Evolutionary conservation across 306 rosid genomes (phyloP), one percentile per base, ranked within the genome.

Genomic region (Inga laurina): DNA sequence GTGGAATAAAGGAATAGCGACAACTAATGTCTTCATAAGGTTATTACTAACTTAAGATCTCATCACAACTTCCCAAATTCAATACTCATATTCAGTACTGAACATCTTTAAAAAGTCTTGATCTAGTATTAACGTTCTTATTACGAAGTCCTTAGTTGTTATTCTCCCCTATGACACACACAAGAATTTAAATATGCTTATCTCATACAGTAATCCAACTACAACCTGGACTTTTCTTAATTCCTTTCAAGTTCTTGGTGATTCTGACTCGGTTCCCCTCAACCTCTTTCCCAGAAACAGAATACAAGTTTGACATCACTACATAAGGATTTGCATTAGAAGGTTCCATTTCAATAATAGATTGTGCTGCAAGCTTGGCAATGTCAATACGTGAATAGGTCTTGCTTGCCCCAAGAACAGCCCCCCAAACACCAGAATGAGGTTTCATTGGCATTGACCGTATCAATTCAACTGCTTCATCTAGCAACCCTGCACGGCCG

Each of bases 361-460:
- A 84, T 56, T 84, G 86, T 76, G 90, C 90, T 15, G 98, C 98
- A 76, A 93, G 90, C 85, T 89, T 64, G 18, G 98, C 97, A 81
- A 93, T 87, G 84, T 93, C 97, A 37, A 88, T 90, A 77, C 92
- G 85, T 30, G 68, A 66, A 81, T 93, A 91, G 34, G 86, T 87
- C 72, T 82, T 83, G 90, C 98, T 90, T 46, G 97, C 97, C 27
- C 91, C 86, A 54, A 93, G 97, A 86, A 94, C 74, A 79, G 98
- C 93, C 54, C 97, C 97, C 97, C 98, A 94, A 78, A 90, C 88
- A 13, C 97, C 97, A 18, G 93, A 73, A 86, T 93, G 93, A 19
- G 97, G 92, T 73, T 91, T 89, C 75, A 91, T 80, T 0, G 97
- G 90, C 91, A 89, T 90, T 27, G 97, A 93, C 59, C 12, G 43